Evolutionary conservation across 2,329 filamentous ascomycete species (phyloP).

Genomic region (Penicillium aurantiogriseum): DNA sequence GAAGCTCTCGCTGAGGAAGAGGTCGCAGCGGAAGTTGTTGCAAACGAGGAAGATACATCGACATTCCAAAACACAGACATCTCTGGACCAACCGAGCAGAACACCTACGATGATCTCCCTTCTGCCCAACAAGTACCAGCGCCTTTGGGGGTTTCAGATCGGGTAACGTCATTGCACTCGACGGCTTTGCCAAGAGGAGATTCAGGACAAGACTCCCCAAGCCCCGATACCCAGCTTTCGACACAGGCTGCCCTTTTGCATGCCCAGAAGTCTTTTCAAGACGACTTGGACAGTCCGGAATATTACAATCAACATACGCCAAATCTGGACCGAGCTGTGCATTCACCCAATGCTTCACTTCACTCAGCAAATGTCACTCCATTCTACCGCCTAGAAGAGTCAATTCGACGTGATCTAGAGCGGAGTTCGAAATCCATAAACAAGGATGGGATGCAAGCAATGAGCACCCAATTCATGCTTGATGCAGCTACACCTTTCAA

Average conservation of each 20-base stretch:
- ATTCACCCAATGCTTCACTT: slow-evolving; percentile 14
- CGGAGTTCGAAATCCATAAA: slow-evolving; percentile 4
- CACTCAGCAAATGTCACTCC: slow-evolving; percentile 31
- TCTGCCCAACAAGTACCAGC: slow-evolving; percentile 39
- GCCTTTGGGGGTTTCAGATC: slow-evolving; percentile 30
- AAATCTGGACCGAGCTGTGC: slow-evolving; percentile 13
- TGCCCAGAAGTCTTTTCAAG: slow-evolving; percentile 42
- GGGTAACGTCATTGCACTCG: slow-evolving; percentile 40
- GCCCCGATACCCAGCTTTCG: slow-evolving; percentile 36
- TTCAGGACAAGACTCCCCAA: slow-evolving; percentile 20
- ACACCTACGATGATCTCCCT: slow-evolving; percentile 32
- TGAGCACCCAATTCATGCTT: slow-evolving; percentile 44
- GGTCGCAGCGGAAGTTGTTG: background rate
- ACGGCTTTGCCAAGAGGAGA: slow-evolving; percentile 33
- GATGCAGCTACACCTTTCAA: slow-evolving; percentile 42
- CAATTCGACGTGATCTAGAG: slow-evolving; percentile 5
- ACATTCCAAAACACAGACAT: slow-evolving; percentile 6
- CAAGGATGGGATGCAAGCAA: slow-evolving; percentile 24
- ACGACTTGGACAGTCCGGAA: slow-evolving; percentile 36
- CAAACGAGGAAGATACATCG: slow-evolving; percentile 1
- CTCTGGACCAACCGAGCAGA: slow-evolving; percentile 15
- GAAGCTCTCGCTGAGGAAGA: background rate
- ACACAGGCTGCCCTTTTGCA: slow-evolving; percentile 42
- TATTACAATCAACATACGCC: slow-evolving; percentile 12
- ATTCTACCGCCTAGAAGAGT: slow-evolving; percentile 26